Evolutionary conservation across 1,284 basidiomycete species (phyloP), one percentile per base, ranked within the genome.

Genomic region (Thelephora terrestris): DNA sequence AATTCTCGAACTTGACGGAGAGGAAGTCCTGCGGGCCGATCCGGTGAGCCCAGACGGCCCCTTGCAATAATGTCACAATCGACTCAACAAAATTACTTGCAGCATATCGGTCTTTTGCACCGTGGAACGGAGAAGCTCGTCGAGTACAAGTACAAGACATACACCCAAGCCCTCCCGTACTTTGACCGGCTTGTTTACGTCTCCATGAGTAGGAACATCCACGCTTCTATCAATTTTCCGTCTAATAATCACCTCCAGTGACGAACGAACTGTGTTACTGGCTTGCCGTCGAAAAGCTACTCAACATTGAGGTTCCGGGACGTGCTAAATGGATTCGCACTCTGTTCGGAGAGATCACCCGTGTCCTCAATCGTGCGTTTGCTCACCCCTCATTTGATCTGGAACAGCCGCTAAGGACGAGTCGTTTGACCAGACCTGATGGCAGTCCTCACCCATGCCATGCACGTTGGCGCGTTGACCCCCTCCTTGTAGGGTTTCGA

Each of bases 401-500:
- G 27, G 36, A 36, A 42, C 43, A 21, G 36, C 45, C 12, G 12
- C 21, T 47, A 34, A 9, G 43, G 40, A 40, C 34, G n/a, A 10
- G 20, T 35, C 25, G 18, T 23, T 42, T 32, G 49, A 2, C 5
- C 51, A 87, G 85, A 98, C 65, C 75, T 98, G 55, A 99, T 99
- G 96, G 95, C 95, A 51, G 80, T 99, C 53, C 79, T 99, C 39
- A 91, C 95, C 24, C 91, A 96, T 70, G 84, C 86, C 47, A 92
- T 92, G 90, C 92, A 96, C 62, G 95, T 99, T 53, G 96, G 95
- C 64, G 95, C 92, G 53, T 77, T 99, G 6, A 99, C 96, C 1
- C 96, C 95, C 43, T 99, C 98, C 85, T 75, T 99, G 36, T 99
- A 93, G 94, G 96, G 94, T 61, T 98, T 99, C 75, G 95, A 99